Percentiles rank a stretch among this genome's conserved stretches.
Evolutionary conservation across 1,284 basidiomycete species (phyloP).

Genomic region (Stygiomarasmius scandens): DNA sequence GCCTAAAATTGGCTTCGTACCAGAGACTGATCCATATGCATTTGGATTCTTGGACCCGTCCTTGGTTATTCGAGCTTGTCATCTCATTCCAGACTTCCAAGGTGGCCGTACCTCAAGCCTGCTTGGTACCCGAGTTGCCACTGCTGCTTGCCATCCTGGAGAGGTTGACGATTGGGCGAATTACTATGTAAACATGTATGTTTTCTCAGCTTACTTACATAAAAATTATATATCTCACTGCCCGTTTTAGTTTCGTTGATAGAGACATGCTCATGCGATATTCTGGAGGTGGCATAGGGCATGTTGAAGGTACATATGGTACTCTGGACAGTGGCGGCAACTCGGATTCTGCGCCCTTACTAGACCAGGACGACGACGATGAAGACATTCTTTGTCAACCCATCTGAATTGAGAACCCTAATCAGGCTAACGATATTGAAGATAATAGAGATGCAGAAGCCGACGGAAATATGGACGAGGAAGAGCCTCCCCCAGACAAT

Average conservation of each 20-base stretch:
- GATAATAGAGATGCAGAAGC: neutral
- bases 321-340: neutral
- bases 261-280: slow-evolving; percentile 31
- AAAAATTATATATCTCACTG: no score
- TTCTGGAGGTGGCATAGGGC: slow-evolving; percentile 28
- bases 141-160: slow-evolving; percentile 7
- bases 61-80: slow-evolving; percentile 25
- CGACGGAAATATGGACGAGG: no score
- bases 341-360: no score
- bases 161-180: slow-evolving; percentile 22
- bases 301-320: slow-evolving; percentile 6
- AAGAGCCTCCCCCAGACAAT: no score
- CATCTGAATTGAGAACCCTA: no score
- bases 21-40: slow-evolving; percentile 17
- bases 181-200: slow-evolving; percentile 28
- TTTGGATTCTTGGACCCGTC: slow-evolving; percentile 35
- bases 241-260: slow-evolving; percentile 26
- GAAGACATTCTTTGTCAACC: no score
- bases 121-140: neutral
- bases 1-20: slow-evolving; percentile 27
- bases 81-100: slow-evolving; percentile 30
- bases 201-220: neutral
- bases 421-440: no score
- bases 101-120: slow-evolving; percentile 20
- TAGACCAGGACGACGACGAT: no score